Base-by-base conservation (phyloP, 352 stramenopile genomes). In the Pythium monospermum region DNA sequence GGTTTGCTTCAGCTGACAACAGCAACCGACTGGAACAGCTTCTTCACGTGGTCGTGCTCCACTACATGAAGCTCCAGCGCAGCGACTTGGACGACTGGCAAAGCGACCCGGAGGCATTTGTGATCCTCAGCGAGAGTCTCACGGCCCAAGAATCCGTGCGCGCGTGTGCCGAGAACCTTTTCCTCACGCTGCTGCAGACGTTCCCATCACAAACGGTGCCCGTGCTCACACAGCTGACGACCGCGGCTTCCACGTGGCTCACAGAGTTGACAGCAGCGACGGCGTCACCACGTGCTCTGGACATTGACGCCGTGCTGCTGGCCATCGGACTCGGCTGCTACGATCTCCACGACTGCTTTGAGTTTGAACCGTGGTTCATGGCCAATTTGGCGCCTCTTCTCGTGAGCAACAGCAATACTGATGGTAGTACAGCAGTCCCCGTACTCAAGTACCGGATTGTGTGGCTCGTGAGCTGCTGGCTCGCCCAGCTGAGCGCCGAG, bases 321-420 rank as follows among this genome's bases (percentile, higher is more conserved):
- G 82, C 82, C 23, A 79, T 91, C 38, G 84, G 84, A 2, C 57
- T 93, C 11, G 77, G 82, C 16, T 92, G 80, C 57, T 95, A 93
- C 58, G 83, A 93, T 48, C 75, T 95, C 6, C 83, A 95, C 59
- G 78, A 91, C 35, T 80, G 74, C 39, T 92, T 95, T 37, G 82
- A 93, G 18, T 95, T 95, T 59, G 82, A 93, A 59, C 84, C 77
- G 7, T 93, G 82, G 80, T 95, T 93, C 49, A 62, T 87, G 0
- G 46, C 60, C 30, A 77, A 84, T 32, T 67, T 95, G 12, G 82
- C 88, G 40, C 81, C 84, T 27, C 73, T 92, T 19, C 57, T 95
- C 6, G 53, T 80, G 8, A 23, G 12, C 7, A 13, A 35, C 30
- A n/a, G n/a, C n/a, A n/a, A n/a, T n/a, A n/a, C n/a, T n/a, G n/a